Conservation (phyloP, 1,284 basidiomycete species). For the Mycena citricolor region DNA sequence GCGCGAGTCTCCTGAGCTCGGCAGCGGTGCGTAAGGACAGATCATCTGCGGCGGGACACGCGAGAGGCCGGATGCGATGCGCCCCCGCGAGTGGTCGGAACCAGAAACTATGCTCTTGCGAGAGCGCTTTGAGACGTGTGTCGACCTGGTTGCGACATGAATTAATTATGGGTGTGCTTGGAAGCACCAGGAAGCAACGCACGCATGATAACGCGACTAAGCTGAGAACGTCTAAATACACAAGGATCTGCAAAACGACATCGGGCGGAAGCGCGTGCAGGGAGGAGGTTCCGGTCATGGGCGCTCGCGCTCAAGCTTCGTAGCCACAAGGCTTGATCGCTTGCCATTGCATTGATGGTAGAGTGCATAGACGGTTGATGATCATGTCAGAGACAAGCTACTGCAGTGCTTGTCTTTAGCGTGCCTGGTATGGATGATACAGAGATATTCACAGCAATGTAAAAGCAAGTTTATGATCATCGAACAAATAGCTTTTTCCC, state of each 20-base stretch:
- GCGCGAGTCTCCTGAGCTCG: slow-evolving; percentile 9
- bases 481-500: slow-evolving; percentile 66
- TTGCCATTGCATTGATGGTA: no score
- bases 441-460: background rate
- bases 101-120: slow-evolving; percentile 18
- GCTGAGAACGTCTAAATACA: slow-evolving; percentile 4
- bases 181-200: background rate
- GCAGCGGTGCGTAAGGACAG: background rate
- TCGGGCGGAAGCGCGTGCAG: slow-evolving; percentile 9
- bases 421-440: slow-evolving; percentile 1
- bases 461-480: slow-evolving; percentile 28
- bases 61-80: slow-evolving; percentile 1
- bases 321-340: no score
- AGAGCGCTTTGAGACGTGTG: slow-evolving; percentile 3
- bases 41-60: slow-evolving; percentile 7
- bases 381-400: no score
- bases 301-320: no score
- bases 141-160: slow-evolving; percentile 1
- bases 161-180: background rate
- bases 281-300: no score
- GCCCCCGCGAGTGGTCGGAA: slow-evolving; percentile 4
- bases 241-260: slow-evolving; percentile 5
- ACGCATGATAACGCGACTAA: slow-evolving; percentile 12
- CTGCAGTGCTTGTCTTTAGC: no score
- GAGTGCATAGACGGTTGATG: no score